Base-by-base conservation (phyloP, 2,329 filamentous ascomycete genomes). In the Albophoma yamanashiensis region DNA sequence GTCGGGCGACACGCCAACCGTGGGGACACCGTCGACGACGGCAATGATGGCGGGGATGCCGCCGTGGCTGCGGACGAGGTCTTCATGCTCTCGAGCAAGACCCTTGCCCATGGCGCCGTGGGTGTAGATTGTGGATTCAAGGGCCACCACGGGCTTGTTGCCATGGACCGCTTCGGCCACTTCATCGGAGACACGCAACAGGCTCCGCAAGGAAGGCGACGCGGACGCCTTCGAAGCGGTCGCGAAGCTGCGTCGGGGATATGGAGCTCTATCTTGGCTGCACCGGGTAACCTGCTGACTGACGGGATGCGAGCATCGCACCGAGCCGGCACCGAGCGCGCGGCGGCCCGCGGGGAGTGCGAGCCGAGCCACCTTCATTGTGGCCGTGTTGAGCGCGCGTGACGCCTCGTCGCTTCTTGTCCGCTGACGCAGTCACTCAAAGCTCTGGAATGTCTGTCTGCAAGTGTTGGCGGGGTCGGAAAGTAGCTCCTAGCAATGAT, bases 51-150 rank as follows among this genome's bases (percentile, higher is more conserved):
- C 94, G 3, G 94, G 94, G 17, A 97, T 82, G 20, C 82, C 91
- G 45, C 94, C 94, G 73, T 92, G 83, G 47, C 81, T 78, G 55
- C 94, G 88, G 57, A 97, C 89, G 47, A 95, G 81, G 15, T 87
- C 85, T 69, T 97, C 91, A 62, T 97, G 83, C 73, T 97, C 91
- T 58, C 95, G 82, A 55, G 88, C 82, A 25, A 84, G 76, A 55
- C 82, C 80, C 40, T 85, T 83, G n/a, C 91, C 90, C 17, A 99
- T 79, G 27, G 89, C 86, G 47, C 92, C 92, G 75, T 99, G 94
- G 1, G 94, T 99, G 74, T 99, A 97, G 67, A 99, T 97, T 5
- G 94, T 96, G 2, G 91, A 92, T 74, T 99, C 94, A 5, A 99
- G 81, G 20, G 93, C 94, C 14, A 99, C 92, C 4, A 99, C 87